Evolutionary conservation across 2,329 filamentous ascomycete genomes (phyloP).

Genomic region (Trichoderma sp.): DNA sequence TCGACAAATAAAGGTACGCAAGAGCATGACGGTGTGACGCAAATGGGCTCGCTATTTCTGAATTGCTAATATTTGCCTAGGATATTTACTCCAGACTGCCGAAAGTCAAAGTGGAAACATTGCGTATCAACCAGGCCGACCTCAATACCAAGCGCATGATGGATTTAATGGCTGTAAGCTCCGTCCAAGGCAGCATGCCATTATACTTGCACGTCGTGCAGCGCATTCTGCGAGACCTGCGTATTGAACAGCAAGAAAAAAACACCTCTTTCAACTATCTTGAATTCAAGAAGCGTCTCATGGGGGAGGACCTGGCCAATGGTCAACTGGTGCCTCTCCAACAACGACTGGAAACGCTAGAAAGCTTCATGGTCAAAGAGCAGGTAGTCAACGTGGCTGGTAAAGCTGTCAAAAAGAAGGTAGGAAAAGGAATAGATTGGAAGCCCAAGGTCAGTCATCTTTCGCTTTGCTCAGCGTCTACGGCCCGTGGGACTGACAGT

Average conservation of each 20-base stretch:
- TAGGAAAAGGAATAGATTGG: constrained; percentile 28
- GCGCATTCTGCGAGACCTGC: constrained; percentile 59
- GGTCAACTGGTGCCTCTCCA: constrained; percentile 56
- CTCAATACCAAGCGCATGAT: constrained; percentile 61
- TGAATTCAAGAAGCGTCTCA: constrained; percentile 44
- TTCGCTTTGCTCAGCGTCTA: no score
- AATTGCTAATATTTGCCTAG: background rate
- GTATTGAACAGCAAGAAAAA: constrained; percentile 45
- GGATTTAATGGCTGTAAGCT: constrained; percentile 58
- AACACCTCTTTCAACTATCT: constrained; percentile 50
- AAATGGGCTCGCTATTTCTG: background rate
- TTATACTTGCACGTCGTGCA: constrained; percentile 61
- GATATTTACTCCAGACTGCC: constrained; percentile 18
- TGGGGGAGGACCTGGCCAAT: constrained; percentile 42
- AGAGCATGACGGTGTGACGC: background rate
- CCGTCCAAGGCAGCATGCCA: constrained; percentile 43
- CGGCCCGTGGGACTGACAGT: background rate
- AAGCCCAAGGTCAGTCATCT: constrained; percentile 9
- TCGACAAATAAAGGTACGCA: constrained; percentile 40
- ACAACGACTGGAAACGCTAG: constrained; percentile 46
- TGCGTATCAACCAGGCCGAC: constrained; percentile 53
- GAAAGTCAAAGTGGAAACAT: constrained; percentile 50
- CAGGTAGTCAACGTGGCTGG: constrained; percentile 24
- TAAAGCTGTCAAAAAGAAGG: background rate
- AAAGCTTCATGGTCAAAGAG: constrained; percentile 45